Evolutionary conservation across 2,329 filamentous ascomycete genomes (phyloP).

Genomic region (Diaporthe batatas): DNA sequence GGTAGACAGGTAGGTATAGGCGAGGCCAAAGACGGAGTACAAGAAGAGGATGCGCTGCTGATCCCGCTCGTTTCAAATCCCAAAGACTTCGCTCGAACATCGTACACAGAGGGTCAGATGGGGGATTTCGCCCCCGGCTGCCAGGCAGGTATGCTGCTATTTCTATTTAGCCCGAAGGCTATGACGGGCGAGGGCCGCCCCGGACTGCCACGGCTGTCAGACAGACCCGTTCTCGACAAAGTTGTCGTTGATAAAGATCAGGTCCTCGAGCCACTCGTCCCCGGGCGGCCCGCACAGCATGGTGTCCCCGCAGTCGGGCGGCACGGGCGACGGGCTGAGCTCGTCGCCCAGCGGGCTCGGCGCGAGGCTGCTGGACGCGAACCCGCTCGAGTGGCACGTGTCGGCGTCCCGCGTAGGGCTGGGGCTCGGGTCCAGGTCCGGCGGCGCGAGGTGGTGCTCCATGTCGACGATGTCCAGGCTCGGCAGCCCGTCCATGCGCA

Average conservation of each 20-base stretch:
- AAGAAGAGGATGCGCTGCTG: constrained; percentile 22
- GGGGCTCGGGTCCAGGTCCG: constrained; percentile 41
- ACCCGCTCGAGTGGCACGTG: constrained; percentile 33
- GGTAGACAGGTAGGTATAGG: constrained; percentile 3
- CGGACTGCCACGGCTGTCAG: neutral
- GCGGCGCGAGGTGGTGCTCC: constrained; percentile 36
- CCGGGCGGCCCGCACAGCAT: constrained; percentile 38
- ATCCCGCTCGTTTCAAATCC: neutral
- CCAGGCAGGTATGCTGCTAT: neutral
- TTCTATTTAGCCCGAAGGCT: neutral
- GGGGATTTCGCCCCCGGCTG: neutral
- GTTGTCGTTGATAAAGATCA: constrained; percentile 41
- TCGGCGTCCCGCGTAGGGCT: constrained; percentile 36
- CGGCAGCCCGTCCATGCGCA: constrained; percentile 26
- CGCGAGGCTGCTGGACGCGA: constrained; percentile 38
- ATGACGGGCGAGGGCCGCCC: neutral
- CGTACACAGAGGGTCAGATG: constrained; percentile 21
- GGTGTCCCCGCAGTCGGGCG: constrained; percentile 32
- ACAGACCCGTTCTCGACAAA: constrained; percentile 39
- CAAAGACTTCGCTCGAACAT: neutral
- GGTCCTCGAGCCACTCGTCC: constrained; percentile 41
- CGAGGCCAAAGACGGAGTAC: constrained; percentile 9
- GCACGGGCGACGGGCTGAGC: constrained; percentile 39
- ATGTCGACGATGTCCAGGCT: constrained; percentile 29
- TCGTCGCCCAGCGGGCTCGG: constrained; percentile 42